Conservation (phyloP, 1,284 basidiomycete genomes). For the Leucoagaricus sp. region DNA sequence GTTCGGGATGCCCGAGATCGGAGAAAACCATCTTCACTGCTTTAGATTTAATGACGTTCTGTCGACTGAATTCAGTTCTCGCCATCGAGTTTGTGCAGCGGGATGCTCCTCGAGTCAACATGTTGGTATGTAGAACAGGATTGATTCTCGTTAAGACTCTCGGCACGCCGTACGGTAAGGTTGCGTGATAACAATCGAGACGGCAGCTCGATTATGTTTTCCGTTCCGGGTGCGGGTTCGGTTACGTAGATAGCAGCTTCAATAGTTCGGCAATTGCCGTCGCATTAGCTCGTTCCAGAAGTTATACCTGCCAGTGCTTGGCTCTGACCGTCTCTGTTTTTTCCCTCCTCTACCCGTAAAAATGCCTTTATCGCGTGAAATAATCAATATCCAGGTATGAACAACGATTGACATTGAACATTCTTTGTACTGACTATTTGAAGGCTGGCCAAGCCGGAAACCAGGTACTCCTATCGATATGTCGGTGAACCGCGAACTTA, state of each 20-base stretch:
- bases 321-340: neutral
- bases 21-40: too few relatives aligned
- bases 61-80: too few relatives aligned
- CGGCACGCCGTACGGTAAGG: too few relatives aligned
- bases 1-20: too few relatives aligned
- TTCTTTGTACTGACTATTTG: slow-evolving; percentile 3
- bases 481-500: slow-evolving; percentile 15
- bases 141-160: neutral
- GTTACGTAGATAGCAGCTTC: neutral
- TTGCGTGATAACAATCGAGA: neutral
- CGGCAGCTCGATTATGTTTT: neutral
- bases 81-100: too few relatives aligned
- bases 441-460: slow-evolving; percentile 65
- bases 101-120: too few relatives aligned
- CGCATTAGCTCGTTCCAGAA: slow-evolving; percentile 1
- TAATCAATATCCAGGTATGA: slow-evolving; percentile 63
- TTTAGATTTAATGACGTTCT: too few relatives aligned
- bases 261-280: slow-evolving; percentile 7
- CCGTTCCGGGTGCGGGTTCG: neutral
- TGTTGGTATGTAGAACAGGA: too few relatives aligned
- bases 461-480: slow-evolving; percentile 32
- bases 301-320: neutral
- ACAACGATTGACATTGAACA: slow-evolving; percentile 1
- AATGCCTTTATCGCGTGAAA: slow-evolving; percentile 55
- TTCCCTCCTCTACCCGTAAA: slow-evolving; percentile 1